Base-by-base conservation (phyloP, 352 stramenopile species). In the Globisporangium sylvaticum region DNA sequence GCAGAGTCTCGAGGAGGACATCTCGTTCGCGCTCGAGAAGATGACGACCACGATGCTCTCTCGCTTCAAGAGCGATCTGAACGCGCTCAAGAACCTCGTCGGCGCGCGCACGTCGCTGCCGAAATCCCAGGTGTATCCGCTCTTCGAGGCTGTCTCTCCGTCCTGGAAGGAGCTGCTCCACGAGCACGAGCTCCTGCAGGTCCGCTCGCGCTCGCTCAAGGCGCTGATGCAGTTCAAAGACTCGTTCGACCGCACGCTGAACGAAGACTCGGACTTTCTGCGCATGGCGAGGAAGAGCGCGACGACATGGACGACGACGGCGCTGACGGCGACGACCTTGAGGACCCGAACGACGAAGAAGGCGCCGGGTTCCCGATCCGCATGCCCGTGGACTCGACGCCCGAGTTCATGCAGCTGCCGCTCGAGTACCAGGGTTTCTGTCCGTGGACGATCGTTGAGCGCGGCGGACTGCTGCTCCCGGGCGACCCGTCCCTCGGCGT, bases 401-500 rank as follows among this genome's bases (percentile, higher is more conserved):
- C 93, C 1, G 94, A 98, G 68, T 98, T 98, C 68, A 96, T 98
- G 85, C 87, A 97, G 66, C 77, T 98, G 15, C 92, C 93, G 24
- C 83, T 98, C 9, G 91, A 97, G 67, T 97, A 97, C 69, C 92
- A 98, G 62, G 94, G 93, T 15, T 98, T 97, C 62, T 98, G 94
- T 73, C 88, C 90, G 0, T 98, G 91, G 90, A 98, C 91, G 15
- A 86, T 97, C 20, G 87, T 96, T 34, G 83, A 95, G 32, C 82
- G 90, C 25, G 81, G 88, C 58, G 94, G 94, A 0, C 66, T 98
- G n/a, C 68, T 98, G 29, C 75, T 98, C 1, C 90, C 94, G 25
- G 94, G 94, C 22, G 92, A 97, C 70, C 91, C 93, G 56, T 93
- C 85, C 22, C 81, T 98, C 0, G 94, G 94, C 22, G 91, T 98